Percentiles rank a stretch among this genome's conserved stretches.
phyloP scores from a whole-genome alignment of 108 stramenopile species.

The Licmophora abbreviata region DNA sequence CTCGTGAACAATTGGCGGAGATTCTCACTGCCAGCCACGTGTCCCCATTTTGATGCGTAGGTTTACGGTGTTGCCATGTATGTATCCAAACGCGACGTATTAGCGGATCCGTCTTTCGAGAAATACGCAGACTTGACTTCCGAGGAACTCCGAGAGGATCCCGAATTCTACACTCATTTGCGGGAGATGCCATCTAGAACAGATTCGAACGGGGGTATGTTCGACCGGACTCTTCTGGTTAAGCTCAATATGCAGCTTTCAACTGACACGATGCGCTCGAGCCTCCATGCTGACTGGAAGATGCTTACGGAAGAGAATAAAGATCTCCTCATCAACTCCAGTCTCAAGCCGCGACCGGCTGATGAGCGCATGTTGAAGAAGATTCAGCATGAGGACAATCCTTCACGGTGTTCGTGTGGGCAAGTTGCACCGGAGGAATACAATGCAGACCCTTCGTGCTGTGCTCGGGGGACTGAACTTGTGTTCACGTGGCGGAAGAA shows the following conservation, averaged over 20 bases:
- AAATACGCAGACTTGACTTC: slow-evolving; percentile 46
- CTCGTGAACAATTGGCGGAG: not conserved
- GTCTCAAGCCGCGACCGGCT: slow-evolving; percentile 66
- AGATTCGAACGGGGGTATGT: slow-evolving; percentile 34
- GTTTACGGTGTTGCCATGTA: slow-evolving; percentile 83
- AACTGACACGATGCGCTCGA: slow-evolving; percentile 72
- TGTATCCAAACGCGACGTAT: slow-evolving; percentile 68
- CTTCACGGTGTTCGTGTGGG: slow-evolving; percentile 74
- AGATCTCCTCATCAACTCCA: slow-evolving; percentile 53
- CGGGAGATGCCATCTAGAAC: slow-evolving; percentile 40
- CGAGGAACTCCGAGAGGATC: slow-evolving; percentile 57
- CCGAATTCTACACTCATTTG: slow-evolving; percentile 64
- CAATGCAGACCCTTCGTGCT: slow-evolving; percentile 65
- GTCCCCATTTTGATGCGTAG: slow-evolving; percentile 10
- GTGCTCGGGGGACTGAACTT: slow-evolving; percentile 78
- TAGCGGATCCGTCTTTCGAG: slow-evolving; percentile 61
- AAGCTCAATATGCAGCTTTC: slow-evolving; percentile 86
- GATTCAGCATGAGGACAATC: slow-evolving; percentile 59
- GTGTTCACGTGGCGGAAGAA: slow-evolving; percentile 82
- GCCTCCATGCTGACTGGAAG: slow-evolving; percentile 80
- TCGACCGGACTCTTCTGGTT: slow-evolving; percentile 71
- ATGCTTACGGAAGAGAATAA: slow-evolving; percentile 77
- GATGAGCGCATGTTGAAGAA: slow-evolving; percentile 49
- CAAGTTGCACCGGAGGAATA: slow-evolving; percentile 70
- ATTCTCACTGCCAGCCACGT: not conserved